phyloP scores from a whole-genome alignment of 2,329 filamentous ascomycete genomes.

The Aulographum hederae region DNA sequence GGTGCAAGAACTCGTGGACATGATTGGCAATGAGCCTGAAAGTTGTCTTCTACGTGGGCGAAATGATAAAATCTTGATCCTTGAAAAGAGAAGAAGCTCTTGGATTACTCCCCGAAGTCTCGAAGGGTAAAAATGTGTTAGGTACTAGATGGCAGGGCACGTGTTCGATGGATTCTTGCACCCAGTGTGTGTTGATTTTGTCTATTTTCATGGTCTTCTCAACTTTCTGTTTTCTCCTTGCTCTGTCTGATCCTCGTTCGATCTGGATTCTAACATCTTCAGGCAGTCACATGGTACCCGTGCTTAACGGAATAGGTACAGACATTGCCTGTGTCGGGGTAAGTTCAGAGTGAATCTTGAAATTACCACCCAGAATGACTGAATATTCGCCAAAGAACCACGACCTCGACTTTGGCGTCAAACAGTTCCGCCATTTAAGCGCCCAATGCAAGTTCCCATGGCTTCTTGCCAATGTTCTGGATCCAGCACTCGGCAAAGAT shows the following conservation, averaged over 20 bases:
- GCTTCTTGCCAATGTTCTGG: slow-evolving; percentile 75
- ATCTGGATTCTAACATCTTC: neutral
- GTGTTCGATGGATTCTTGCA: no score
- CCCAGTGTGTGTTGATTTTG: no score
- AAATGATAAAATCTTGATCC: no score
- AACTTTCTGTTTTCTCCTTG: no score
- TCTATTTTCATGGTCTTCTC: neutral
- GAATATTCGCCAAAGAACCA: slow-evolving; percentile 43
- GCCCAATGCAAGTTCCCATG: slow-evolving; percentile 70
- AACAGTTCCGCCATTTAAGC: slow-evolving; percentile 57
- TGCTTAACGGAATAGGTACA: slow-evolving; percentile 61
- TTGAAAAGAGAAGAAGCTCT: no score
- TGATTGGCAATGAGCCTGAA: neutral
- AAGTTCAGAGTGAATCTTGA: slow-evolving; percentile 16
- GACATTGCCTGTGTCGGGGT: slow-evolving; percentile 70
- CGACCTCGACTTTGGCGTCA: slow-evolving; percentile 79
- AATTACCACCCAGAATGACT: slow-evolving; percentile 7
- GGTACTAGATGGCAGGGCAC: no score
- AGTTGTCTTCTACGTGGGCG: neutral
- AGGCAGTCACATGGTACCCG: slow-evolving; percentile 72
- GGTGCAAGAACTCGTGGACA: neutral
- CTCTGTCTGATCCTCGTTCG: neutral
- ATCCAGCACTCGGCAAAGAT: slow-evolving; percentile 59
- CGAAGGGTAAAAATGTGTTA: no score
- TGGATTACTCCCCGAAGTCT: no score